Evolutionary conservation across 495 filamentous ascomycete species (phyloP).

Genomic region (Baudoinia panamericana): DNA sequence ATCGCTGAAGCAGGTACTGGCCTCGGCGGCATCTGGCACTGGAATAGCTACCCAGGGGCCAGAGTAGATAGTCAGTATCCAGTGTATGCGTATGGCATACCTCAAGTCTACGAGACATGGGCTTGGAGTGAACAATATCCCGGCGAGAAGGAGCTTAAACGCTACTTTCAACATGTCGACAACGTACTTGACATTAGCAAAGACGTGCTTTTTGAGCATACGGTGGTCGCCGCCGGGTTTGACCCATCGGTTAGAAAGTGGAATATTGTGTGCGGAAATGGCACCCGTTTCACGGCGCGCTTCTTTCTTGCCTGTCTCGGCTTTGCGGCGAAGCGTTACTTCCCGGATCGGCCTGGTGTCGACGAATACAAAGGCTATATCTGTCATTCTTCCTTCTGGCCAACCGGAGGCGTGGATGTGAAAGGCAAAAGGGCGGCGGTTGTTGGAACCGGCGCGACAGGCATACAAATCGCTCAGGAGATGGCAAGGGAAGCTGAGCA

Average conservation of each 20-base stretch:
- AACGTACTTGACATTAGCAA: constrained; percentile 39
- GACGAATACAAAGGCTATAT: constrained; percentile 34
- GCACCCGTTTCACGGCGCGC: constrained; percentile 26
- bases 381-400: constrained; percentile 44
- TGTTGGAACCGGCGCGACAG: constrained; percentile 46
- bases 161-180: constrained; percentile 46
- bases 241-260: constrained; percentile 23
- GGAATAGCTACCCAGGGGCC: constrained; percentile 25
- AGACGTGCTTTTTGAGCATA: constrained; percentile 38
- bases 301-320: constrained; percentile 33
- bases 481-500: constrained; percentile 27
- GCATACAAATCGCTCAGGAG: constrained; percentile 39
- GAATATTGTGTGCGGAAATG: constrained; percentile 35
- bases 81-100: constrained; percentile 39
- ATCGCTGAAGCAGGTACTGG: constrained; percentile 24
- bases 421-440: constrained; percentile 42
- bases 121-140: constrained; percentile 43
- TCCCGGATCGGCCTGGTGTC: constrained; percentile 29
- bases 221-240: constrained; percentile 37
- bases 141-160: constrained; percentile 35
- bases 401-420: constrained; percentile 35
- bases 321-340: constrained; percentile 29
- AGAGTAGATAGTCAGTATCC: constrained; percentile 40
- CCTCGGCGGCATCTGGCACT: constrained; percentile 23
- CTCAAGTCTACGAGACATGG: constrained; percentile 42